Evolutionary conservation across 257 asterid genomes (phyloP).

Genomic region (Solanum tarapatanum): DNA sequence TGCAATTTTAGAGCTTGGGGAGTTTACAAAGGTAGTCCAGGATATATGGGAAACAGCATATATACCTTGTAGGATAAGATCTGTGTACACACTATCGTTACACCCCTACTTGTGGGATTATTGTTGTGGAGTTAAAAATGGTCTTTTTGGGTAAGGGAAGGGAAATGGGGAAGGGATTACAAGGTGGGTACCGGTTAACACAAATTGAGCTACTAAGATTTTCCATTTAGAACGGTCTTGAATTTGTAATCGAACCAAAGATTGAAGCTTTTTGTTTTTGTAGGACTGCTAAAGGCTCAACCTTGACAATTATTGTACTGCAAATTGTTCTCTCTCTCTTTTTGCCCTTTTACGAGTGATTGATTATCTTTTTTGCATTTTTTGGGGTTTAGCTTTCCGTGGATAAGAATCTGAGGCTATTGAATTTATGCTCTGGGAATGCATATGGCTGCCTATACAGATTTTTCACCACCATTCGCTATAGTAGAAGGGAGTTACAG

Average conservation of each 20-base stretch:
- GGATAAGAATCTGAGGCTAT: not conserved
- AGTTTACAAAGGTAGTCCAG: not conserved
- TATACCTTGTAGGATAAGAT: not conserved
- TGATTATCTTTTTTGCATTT: not conserved
- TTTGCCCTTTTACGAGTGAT: not conserved
- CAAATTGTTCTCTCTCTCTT: not conserved
- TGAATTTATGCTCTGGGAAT: constrained; percentile 23
- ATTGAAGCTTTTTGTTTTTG: not conserved
- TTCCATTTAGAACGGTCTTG: not conserved
- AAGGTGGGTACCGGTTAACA: not conserved
- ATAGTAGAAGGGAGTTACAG: constrained; percentile 28
- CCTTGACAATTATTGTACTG: not conserved
- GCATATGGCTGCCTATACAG: constrained; percentile 66
- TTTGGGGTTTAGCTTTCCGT: not conserved
- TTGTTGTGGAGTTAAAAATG: not conserved
- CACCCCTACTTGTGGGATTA: not conserved
- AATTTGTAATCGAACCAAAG: not conserved
- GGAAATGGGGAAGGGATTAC: not conserved
- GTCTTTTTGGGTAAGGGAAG: not conserved
- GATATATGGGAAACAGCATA: not conserved
- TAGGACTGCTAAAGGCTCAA: not conserved
- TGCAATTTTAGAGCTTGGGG: not conserved
- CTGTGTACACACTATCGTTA: not conserved
- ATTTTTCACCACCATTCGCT: constrained; percentile 33
- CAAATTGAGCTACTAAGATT: not conserved